Evolutionary conservation across 176 grass and related monocot species (phyloP).

Genomic region (Tillandsia fasciculata): DNA sequence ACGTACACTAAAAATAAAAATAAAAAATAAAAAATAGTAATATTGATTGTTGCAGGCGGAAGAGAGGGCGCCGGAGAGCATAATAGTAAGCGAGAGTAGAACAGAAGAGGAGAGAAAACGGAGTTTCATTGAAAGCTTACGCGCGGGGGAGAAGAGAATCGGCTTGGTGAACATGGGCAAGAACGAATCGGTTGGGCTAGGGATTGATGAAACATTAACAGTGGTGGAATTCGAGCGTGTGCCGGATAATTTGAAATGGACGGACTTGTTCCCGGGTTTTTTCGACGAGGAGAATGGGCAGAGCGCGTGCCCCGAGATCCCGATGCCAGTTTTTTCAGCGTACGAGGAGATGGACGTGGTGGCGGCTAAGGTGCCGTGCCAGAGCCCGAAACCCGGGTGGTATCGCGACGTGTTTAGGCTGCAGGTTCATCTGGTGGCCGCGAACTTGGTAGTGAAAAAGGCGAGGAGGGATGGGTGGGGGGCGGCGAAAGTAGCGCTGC

Average conservation of each 20-base stretch:
- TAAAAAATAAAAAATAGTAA: too few species aligned
- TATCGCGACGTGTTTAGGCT: conserved; percentile 59
- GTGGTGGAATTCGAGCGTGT: too few species aligned
- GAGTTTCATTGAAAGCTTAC: conserved; percentile 22
- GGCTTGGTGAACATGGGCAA: background rate
- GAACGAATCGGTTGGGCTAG: background rate
- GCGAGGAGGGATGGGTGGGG: too few species aligned
- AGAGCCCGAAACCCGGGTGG: conserved; percentile 27
- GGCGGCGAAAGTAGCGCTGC: too few species aligned
- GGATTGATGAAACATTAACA: too few species aligned
- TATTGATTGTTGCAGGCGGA: too few species aligned
- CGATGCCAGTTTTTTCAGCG: background rate
- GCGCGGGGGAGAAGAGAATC: background rate
- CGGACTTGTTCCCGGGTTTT: background rate
- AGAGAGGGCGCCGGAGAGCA: background rate
- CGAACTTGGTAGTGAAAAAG: too few species aligned
- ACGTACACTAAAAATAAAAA: too few species aligned
- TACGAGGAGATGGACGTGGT: conserved; percentile 52
- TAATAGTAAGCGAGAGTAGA: too few species aligned
- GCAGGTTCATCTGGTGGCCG: too few species aligned
- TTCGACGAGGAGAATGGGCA: background rate
- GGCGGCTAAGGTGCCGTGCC: conserved; percentile 58
- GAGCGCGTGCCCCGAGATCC: background rate
- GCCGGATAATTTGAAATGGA: background rate
- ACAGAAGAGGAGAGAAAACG: conserved; percentile 25